Conservation (phyloP, 768 basidiomycete genomes). For the Mrakia gelida region DNA sequence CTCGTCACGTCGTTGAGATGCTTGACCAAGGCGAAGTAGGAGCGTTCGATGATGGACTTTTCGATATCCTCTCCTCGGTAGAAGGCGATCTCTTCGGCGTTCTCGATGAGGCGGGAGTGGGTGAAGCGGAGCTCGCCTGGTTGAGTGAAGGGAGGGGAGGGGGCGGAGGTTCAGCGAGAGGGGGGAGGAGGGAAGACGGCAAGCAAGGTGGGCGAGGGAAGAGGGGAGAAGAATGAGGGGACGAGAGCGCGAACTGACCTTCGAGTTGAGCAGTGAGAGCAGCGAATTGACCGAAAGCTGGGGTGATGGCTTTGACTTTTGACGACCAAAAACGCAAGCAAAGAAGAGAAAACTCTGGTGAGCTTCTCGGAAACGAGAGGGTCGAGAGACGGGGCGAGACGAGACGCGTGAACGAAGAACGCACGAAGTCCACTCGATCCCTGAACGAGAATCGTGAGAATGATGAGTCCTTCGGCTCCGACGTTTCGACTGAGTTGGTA, state of each 20-base stretch:
- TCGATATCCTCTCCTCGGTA: conserved; percentile 55
- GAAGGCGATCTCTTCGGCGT: conserved; percentile 62
- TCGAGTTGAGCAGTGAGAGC: conserved; percentile 52
- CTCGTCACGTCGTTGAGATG: conserved; percentile 78
- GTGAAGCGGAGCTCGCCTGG: conserved; percentile 82
- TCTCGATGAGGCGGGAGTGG: conserved; percentile 84
- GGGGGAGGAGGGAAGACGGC: not conserved
- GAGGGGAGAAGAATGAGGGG: not conserved
- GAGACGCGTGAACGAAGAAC: conserved; percentile 39
- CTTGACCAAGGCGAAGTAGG: conserved; percentile 75
- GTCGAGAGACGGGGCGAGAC: not conserved
- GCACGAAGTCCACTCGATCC: conserved; percentile 71
- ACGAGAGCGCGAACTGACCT: not conserved
- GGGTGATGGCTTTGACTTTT: conserved; percentile 59
- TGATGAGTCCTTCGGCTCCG: conserved; percentile 83
- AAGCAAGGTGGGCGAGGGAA: not conserved
- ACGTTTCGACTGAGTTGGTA: conserved; percentile 91
- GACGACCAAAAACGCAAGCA: not conserved
- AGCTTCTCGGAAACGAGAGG: not conserved
- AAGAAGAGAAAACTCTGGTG: not conserved
- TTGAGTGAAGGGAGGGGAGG: not conserved
- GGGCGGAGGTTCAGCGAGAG: not conserved
- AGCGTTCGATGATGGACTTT: conserved; percentile 83
- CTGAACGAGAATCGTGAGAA: conserved; percentile 79
- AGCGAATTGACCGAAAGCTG: conserved; percentile 86